Base-by-base conservation (phyloP, 805 yeast genomes). In the Candida pini region DNA sequence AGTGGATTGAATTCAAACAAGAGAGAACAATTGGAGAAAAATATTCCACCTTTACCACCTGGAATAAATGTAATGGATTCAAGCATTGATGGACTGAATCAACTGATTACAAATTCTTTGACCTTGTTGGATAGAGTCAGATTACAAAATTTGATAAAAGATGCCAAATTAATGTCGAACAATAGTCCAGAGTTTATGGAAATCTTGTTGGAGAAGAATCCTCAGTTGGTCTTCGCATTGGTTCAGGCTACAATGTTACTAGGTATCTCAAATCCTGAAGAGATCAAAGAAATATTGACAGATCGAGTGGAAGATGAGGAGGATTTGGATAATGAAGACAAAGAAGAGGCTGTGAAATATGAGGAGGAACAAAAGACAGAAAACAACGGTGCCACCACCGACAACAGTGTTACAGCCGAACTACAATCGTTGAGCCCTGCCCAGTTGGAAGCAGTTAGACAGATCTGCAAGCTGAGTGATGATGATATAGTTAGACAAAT, bases 211-310 rank as follows among this genome's bases (percentile, higher is more conserved):
- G 68, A 68, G 18, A 74, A 74, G 43, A 77, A 78, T 39, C 97
- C 97, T 0, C 97, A 90, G 55, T 64, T 90, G 30, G 63, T 85
- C 2, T 87, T 78, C 55, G 92, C 95, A 0, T 63, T 86, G 19
- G 90, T 88, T 3, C 96, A 89, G 51, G 66, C 79, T 2, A 59
- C 86, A 41, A 52, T 80, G 42, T 60, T 56, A 40, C 54, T 60
- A 29, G 64, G 59, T 19, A 45, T 50, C 23, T 60, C 53, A 8
- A 30, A 20, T 5, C 46, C 56, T 2, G 53, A 51, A 0, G 45
- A 47, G 12, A 41, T 60, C 17, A 49, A 48, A 26, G 30, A 19
- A 10, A 38, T 56, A 12, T 36, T 54, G 34, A 37, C 38, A 20
- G 43, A 42, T 25, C 26, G 27, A 12, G 10, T 28, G 18, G 34